Percentiles rank a stretch among this genome's conserved stretches.
Evolutionary conservation across 1,284 basidiomycete genomes (phyloP).

Genomic region (Rhodofomes roseus): DNA sequence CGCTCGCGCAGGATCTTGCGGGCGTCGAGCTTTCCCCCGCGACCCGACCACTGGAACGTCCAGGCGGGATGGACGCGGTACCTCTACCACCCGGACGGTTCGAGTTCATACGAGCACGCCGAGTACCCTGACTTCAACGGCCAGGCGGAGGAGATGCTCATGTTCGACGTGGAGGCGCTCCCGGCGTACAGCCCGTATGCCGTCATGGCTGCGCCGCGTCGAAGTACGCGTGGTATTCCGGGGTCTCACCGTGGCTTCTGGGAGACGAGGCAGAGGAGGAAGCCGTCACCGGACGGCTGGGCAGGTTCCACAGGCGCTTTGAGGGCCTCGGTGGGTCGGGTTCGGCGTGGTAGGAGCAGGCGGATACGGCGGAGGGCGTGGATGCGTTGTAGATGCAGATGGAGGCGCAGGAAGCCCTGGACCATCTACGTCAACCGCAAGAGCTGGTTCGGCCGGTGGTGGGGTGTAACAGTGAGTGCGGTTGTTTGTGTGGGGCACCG

Average conservation of each 20-base stretch:
- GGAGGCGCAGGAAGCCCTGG: too few relatives aligned
- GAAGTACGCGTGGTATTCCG: conserved; percentile 87
- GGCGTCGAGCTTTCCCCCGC: conserved; percentile 51
- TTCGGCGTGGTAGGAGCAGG: too few relatives aligned
- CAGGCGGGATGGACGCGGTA: conserved; percentile 93
- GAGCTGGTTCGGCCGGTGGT: too few relatives aligned
- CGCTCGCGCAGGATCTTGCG: conserved; percentile 68
- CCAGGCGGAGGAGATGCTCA: conserved; percentile 68
- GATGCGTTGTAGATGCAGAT: too few relatives aligned
- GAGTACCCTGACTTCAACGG: conserved; percentile 57
- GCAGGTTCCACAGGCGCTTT: too few relatives aligned
- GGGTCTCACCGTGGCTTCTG: conserved; percentile 94
- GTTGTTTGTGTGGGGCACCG: background rate
- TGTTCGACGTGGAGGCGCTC: conserved; percentile 95
- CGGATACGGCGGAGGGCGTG: too few relatives aligned
- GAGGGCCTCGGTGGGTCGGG: too few relatives aligned
- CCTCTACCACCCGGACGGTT: conserved; percentile 58
- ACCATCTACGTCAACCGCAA: too few relatives aligned
- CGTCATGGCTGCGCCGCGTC: conserved; percentile 91
- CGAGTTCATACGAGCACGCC: conserved; percentile 62
- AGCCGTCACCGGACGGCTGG: too few relatives aligned
- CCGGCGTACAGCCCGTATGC: conserved; percentile 80
- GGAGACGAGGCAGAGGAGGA: too few relatives aligned
- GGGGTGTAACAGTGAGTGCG: conserved; percentile 63
- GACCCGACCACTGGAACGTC: conserved; percentile 71